Conservation (phyloP, 2,329 filamentous ascomycete genomes). For the Penicillium sclerotigenum region DNA sequence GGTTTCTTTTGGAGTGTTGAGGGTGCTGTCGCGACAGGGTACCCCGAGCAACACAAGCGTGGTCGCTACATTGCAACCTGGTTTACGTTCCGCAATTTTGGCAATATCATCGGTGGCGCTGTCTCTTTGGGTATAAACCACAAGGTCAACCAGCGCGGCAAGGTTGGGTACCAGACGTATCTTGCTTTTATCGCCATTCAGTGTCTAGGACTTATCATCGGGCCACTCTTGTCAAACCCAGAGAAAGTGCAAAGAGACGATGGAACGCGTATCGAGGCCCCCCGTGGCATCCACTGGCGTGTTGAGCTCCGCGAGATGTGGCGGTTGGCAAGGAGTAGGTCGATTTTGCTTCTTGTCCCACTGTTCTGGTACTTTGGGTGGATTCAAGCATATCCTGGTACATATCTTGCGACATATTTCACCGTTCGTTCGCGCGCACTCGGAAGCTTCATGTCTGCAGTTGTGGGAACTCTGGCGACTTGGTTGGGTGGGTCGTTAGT, state of each 20-base stretch:
- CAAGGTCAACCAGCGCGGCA: slow-evolving; percentile 30
- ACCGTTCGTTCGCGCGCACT: slow-evolving; percentile 43
- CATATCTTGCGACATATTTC: slow-evolving; percentile 45
- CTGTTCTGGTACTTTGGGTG: slow-evolving; percentile 35
- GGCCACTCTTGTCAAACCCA: slow-evolving; percentile 45
- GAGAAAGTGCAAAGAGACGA: slow-evolving; percentile 47
- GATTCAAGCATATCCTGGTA: slow-evolving; percentile 43
- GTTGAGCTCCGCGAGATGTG: slow-evolving; percentile 39
- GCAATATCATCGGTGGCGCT: slow-evolving; percentile 50
- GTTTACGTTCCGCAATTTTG: slow-evolving; percentile 43
- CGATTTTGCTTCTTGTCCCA: slow-evolving; percentile 39
- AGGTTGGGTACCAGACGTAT: slow-evolving; percentile 37
- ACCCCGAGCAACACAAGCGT: slow-evolving; percentile 29
- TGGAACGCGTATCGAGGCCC: slow-evolving; percentile 37
- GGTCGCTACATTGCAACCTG: slow-evolving; percentile 34
- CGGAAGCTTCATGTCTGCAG: slow-evolving; percentile 37
- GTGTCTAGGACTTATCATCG: slow-evolving; percentile 45
- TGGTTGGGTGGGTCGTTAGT: slow-evolving; percentile 39
- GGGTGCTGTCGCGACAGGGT: slow-evolving; percentile 43
- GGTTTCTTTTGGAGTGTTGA: slow-evolving; percentile 46
- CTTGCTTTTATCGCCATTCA: slow-evolving; percentile 50
- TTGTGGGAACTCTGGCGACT: slow-evolving; percentile 41
- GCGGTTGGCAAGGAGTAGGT: slow-evolving; percentile 30
- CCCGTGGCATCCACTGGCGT: slow-evolving; percentile 21
- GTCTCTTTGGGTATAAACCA: slow-evolving; percentile 51